These are phyloP conservation scores for Prunus mira DNA, from an alignment of 306 rosid species.

Conservation along the genomic window DNA sequence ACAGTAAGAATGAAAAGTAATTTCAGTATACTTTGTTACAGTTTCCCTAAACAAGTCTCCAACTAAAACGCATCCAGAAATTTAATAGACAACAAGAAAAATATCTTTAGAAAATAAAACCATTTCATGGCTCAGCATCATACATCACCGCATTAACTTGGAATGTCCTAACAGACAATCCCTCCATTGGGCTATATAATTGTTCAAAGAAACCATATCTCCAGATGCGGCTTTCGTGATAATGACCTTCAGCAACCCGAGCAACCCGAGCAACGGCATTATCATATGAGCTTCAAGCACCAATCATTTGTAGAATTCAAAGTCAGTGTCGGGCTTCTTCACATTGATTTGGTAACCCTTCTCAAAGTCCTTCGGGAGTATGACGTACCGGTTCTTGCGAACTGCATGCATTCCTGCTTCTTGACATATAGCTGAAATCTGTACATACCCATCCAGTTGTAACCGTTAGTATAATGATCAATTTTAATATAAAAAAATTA, in stretches of 20 bases:
- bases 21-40: not conserved
- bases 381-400: constrained; percentile 91
- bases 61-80: not conserved
- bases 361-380: constrained; percentile 96
- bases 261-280: not conserved
- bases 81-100: not conserved
- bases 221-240: not conserved
- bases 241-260: not conserved
- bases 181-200: not conserved
- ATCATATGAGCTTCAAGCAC: not conserved
- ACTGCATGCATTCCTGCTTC: constrained; percentile 99
- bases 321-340: constrained; percentile 98
- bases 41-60: not conserved
- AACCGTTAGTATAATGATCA: not conserved
- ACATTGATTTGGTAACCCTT: constrained; percentile 96
- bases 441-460: constrained; percentile 18
- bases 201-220: not conserved
- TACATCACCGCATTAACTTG: not conserved
- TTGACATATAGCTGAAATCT: constrained; percentile 97
- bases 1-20: not conserved
- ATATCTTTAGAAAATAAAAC: not conserved
- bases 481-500: not conserved
- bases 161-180: not conserved
- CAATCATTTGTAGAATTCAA: constrained; percentile 92
- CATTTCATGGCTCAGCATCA: not conserved